Evolutionary conservation across 2,329 filamentous ascomycete species (phyloP), one percentile per base, ranked within the genome.

Genomic region (Sporothrix luriei): DNA sequence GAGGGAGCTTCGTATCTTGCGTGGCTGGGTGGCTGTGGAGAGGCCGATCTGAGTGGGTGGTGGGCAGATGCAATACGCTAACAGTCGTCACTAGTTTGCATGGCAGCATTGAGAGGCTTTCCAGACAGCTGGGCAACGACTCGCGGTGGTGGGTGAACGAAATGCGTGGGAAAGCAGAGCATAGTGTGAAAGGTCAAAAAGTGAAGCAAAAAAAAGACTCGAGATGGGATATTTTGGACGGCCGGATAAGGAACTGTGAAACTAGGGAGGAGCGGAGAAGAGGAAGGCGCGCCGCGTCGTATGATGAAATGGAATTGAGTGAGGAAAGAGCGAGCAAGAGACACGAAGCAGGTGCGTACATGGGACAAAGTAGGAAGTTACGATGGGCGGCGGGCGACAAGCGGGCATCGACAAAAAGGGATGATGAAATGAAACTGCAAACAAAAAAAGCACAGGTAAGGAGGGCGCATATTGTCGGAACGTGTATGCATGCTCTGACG

Each of bases 21-120:
- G 68, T 69, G 68, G 68, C 68, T 65, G 68, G 67, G 67, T 68
- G 67, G 67, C 67, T 68, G 67, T 64, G 67, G 57, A n/a, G 16
- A 49, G 46, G 43, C 43, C 40, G 64, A 67, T 67, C 64, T 29
- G 62, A 52, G 46, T 66, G 46, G 61, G 16, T 51, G 29, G 54
- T 46, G 38, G n/a, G 40, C 57, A 46, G 62, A 19, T 21, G 62
- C 33, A 16, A 29, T 40, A 29, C 51, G 51, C 65, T 67, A 48
- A 51, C 26, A 54, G 64, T 40, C 38, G 49, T 40, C 19, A 52
- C 48, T n/a, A 29, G 52, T 54, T 29, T 13, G 33, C 33, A 24
- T 33, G 38, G 21, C 43, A 49, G 51, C 26, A 26, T 24, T 5
- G 61, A 16, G 43, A 51, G 62, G 46, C 62, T 24, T 65, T 65